These are phyloP conservation scores for Pythium biforme DNA, from an alignment of 352 stramenopile genomes.

Conservation along the genomic window DNA sequence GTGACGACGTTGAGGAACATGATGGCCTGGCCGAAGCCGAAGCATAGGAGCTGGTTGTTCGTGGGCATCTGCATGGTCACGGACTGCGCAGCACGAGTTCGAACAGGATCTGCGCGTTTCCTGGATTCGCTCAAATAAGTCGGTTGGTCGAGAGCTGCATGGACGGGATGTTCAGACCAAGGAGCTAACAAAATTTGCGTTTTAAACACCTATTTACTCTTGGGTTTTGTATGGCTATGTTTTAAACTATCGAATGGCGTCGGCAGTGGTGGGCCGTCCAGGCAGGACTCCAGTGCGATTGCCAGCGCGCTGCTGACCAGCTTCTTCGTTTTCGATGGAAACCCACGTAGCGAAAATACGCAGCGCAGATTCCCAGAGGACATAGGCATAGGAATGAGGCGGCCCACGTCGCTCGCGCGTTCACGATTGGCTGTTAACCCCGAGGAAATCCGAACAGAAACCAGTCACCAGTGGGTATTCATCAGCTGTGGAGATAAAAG, in stretches of 20 bases:
- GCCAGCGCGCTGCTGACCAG: conserved; percentile 2
- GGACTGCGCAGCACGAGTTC: not conserved
- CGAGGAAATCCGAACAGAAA: no score
- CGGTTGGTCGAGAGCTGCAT: not conserved
- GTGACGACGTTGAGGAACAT: conserved; percentile 61
- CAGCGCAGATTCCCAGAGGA: not conserved
- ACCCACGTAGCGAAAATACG: not conserved
- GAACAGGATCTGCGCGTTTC: not conserved
- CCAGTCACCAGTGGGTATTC: no score
- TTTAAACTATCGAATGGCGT: not conserved
- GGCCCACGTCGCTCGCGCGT: not conserved
- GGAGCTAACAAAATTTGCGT: conserved; percentile 4
- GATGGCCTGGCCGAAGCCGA: conserved; percentile 69
- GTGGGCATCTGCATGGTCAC: conserved; percentile 9
- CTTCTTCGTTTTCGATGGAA: not conserved
- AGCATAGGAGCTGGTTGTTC: conserved; percentile 45
- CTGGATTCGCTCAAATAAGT: not conserved
- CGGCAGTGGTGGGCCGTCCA: not conserved
- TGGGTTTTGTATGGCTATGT: not conserved
- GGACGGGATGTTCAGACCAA: not conserved
- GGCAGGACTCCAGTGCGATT: no score
- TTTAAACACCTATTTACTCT: not conserved
- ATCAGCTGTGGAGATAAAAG: no score
- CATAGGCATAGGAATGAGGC: no score
- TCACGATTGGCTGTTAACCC: not conserved